Base-by-base conservation (phyloP, 1,284 basidiomycete genomes). In the Laetiporus sulphureus region DNA sequence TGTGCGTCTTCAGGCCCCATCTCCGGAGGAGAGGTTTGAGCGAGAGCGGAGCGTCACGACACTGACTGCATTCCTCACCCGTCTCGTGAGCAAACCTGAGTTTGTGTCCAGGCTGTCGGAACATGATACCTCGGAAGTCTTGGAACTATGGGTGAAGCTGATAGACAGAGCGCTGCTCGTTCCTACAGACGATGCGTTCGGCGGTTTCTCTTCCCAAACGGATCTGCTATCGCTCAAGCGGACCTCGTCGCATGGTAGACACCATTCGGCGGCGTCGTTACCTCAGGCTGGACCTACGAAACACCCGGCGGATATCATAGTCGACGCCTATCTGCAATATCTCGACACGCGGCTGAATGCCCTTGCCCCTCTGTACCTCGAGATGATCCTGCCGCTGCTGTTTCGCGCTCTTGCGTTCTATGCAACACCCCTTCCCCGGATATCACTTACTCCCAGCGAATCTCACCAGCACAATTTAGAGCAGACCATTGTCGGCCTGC, bases 381-480 rank as follows among this genome's bases (percentile, higher is more conserved):
- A 64, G 6, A 53, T 62, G 32, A 75, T 86, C 38, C 64, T 88
- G n/a, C 78, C 81, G 0, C 63, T 81, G 20, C 71, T 88, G n/a
- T 83, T 85, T 52, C 78, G 80, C 18, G 72, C 73, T 16, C 68
- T 84, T 13, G 75, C 79, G 0, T 77, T 74, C 51, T 79, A 74
- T 54, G 65, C 75, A 7, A 71, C 76, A 4, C 75, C 80, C 1
- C 69, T 88, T 20, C 79, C 84, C 25, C 73, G 79, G 6, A 60
- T 88, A 5, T 75, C 80, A 8, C 63, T 83, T 20, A 55, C 53
- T 57, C 62, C 44, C 54, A 64, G 35, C 58, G 58, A 32, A 65
- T 64, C 45, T 58, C 61, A 50, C 56, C 67, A 54, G 33, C 52
- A 57, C 34, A 41, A 45, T 2, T 46, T 74, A 3, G 83, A 86